Base-by-base conservation (phyloP, 768 basidiomycete species). In the Coprinellus micaceus region DNA sequence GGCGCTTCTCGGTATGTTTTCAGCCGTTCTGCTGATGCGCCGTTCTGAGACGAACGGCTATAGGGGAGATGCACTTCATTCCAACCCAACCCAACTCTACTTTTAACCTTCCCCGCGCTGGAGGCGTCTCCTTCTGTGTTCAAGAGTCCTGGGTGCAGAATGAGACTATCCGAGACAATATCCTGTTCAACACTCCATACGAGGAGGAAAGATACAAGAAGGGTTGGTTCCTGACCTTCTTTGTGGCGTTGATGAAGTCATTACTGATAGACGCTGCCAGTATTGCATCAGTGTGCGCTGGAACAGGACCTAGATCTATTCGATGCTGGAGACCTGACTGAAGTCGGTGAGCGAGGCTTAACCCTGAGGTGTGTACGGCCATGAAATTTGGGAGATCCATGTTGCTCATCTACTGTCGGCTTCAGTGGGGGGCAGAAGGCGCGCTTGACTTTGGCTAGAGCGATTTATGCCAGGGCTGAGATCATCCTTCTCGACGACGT, bases 121-220 rank as follows among this genome's bases (percentile, higher is more conserved):
- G 77, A 1, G 89, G 91, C 4, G 78, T 94, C 37, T 84, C 89
- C 2, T 92, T 89, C 65, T 87, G 87, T 5, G 86, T 87, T 2
- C 91, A 95, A 66, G 89, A 92, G 65, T 84, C 88, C 3, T 95
- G 90, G 90, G 84, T 92, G 2, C 82, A 86, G 67, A 92, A 91
- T 60, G 88, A 87, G 57, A 90, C 88, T 0, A 88, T 91, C 52
- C 61, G 82, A 69, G 87, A 91, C 41, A 96, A 95, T 64, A 88
- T 96, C 57, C 69, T 89, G 41, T 95, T 96, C 59, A 90, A 91
- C 26, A 71, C 82, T 12, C 79, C 84, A 0, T 91, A 84, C 58
- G 87, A 95, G 45, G 85, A 89, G 64, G 82, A 79, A 54, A 78
- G 86, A 6, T 95, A 95, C 66, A 84, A 84, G 76, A 81, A 84